Conservation (phyloP, 2,329 filamentous ascomycete genomes). For the Calonectria pteridis region DNA sequence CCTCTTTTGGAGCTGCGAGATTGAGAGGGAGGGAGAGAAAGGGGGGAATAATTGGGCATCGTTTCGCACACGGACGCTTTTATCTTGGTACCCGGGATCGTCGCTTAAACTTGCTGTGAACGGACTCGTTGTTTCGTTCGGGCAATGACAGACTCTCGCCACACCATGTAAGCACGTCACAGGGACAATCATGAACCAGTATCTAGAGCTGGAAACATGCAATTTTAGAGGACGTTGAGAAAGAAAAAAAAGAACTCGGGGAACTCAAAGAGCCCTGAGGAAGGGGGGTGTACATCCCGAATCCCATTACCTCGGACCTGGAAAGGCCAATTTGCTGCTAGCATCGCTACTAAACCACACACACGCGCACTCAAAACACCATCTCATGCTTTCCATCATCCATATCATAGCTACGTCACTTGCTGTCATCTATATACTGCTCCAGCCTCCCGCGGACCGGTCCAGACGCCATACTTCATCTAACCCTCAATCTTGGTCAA, state of each 20-base stretch:
- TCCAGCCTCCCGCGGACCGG: background rate
- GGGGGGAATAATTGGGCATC: background rate
- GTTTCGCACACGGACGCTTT: background rate
- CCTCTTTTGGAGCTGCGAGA: background rate
- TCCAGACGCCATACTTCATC: slow-evolving; percentile 8
- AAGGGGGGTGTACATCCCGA: background rate
- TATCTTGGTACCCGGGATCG: slow-evolving; percentile 7
- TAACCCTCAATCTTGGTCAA: slow-evolving; percentile 31
- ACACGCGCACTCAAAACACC: background rate
- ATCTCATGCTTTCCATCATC: background rate
- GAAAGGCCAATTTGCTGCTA: background rate
- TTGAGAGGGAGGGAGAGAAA: background rate
- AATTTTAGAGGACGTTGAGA: no score
- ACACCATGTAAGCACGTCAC: slow-evolving; percentile 12
- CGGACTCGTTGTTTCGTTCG: slow-evolving; percentile 5
- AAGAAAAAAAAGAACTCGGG: background rate
- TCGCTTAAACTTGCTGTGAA: background rate
- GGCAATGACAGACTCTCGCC: background rate
- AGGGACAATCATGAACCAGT: background rate
- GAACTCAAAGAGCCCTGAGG: background rate
- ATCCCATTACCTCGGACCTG: slow-evolving; percentile 10
- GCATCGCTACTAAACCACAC: background rate
- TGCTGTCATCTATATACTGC: slow-evolving; percentile 1
- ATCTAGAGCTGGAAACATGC: background rate
- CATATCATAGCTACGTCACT: background rate